phyloP scores from a whole-genome alignment of 768 basidiomycete genomes.

The Suillus subalutaceus region DNA sequence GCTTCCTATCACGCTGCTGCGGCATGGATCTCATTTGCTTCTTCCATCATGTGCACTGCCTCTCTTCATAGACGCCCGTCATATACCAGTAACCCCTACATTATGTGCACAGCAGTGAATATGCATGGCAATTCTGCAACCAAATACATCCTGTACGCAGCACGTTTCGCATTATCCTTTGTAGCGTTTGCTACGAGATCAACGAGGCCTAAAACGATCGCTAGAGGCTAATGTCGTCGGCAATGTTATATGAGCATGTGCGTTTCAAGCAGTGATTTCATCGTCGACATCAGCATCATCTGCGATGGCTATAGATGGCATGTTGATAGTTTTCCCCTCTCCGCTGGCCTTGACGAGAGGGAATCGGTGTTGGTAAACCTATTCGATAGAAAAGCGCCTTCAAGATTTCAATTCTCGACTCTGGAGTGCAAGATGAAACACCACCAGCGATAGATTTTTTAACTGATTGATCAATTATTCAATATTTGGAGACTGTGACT shows the following conservation, averaged over 20 bases:
- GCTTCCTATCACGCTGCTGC: background rate
- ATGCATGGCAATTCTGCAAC: too few relatives aligned
- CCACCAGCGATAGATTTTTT: background rate
- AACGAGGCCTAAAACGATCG: background rate
- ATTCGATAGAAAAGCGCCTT: background rate
- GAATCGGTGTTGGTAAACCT: background rate
- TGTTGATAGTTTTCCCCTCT: background rate
- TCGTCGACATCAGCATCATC: background rate
- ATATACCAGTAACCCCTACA: background rate
- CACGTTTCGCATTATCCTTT: too few relatives aligned
- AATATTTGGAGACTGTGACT: too few relatives aligned
- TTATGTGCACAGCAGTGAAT: background rate
- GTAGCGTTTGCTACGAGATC: too few relatives aligned
- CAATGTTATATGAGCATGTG: background rate
- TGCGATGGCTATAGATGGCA: background rate
- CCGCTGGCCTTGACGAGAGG: background rate
- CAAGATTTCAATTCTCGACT: background rate
- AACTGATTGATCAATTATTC: too few relatives aligned
- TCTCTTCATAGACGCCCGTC: background rate
- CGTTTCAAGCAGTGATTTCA: background rate
- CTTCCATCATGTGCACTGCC: background rate
- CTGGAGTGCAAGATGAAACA: background rate
- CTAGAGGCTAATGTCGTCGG: background rate
- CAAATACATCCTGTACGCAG: too few relatives aligned
- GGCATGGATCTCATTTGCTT: background rate